Base-by-base conservation (phyloP, 129 eudicot genomes). In the Calendula officinalis region DNA sequence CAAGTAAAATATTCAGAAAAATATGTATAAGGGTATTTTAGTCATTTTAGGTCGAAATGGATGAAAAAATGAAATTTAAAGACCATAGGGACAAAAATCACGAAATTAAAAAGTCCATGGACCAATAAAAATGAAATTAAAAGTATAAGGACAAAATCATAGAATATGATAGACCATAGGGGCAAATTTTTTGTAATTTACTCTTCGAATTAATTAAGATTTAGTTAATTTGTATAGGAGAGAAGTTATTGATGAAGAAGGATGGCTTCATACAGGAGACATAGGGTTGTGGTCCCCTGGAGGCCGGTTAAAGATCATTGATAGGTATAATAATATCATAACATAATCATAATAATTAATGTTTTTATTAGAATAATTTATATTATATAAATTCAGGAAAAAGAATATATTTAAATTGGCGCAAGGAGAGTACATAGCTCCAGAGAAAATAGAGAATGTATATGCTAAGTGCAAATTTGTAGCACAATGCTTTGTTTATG, bases 251-350 rank as follows among this genome's bases (percentile, higher is more conserved):
- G 95, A 91, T 69, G 90, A 80, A 39, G 95, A 91, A 60, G 95
- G 95, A 73, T 91, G 97, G 97, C 91, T 91, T 82, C 97, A 87
- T 68, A 86, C 92, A 0, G 97, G 97, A 64, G 95, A 87, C 77
- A 91, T 91, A 62, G 97, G 97, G 51, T 33, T 77, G 69, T 91
- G 97, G 97, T 67, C 64, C 46, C 82, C 89, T 51, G 85, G 87
- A 64, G 97, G 97, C 43, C 90, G 95, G 52, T 81, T 91, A 72
- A 91, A 84, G 82, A 91, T 91, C 4, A 91, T 91, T 66, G 95
- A 91, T 69, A 77, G 95, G 95, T 87, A 22, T n/a, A n/a, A 69
- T 51, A 72, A 58, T 43, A 32, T 64, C 34, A 43, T 13, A 36
- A 70, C 8, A 39, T 49, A 38, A 67, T 45, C 8, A 9, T 2